phyloP scores from a whole-genome alignment of 257 asterid species.

The Mentha longifolia region DNA sequence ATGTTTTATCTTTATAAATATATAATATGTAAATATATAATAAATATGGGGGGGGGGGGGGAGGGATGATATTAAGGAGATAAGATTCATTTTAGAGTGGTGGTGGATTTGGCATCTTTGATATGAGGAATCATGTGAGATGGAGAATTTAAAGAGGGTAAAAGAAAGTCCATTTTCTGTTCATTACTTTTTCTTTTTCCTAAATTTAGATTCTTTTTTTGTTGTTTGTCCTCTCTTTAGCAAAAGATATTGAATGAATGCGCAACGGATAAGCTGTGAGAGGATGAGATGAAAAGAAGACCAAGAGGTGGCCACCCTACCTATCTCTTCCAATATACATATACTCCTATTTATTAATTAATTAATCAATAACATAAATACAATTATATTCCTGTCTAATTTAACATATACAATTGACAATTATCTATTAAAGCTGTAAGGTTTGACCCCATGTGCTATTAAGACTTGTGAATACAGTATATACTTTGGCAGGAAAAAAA shows the following conservation, averaged over 20 bases:
- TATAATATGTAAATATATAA: too few relatives aligned
- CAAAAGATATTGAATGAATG: constrained; percentile 34
- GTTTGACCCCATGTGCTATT: too few relatives aligned
- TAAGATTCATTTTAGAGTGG: constrained; percentile 17
- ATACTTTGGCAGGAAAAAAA: neutral
- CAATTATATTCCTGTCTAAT: too few relatives aligned
- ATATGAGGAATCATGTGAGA: constrained; percentile 44
- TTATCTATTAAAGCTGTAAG: too few relatives aligned
- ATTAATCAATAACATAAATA: too few relatives aligned
- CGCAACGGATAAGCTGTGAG: constrained; percentile 65
- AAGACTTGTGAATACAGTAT: neutral
- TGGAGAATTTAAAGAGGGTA: constrained; percentile 37
- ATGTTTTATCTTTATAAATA: too few relatives aligned
- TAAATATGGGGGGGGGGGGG: too few relatives aligned
- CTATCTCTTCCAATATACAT: constrained; percentile 35
- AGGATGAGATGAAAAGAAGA: constrained; percentile 64
- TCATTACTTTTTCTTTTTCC: constrained; percentile 38
- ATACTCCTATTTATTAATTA: neutral
- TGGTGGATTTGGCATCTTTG: constrained; percentile 27
- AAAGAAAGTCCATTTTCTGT: constrained; percentile 34
- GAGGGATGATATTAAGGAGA: neutral
- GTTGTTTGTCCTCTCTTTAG: constrained; percentile 36
- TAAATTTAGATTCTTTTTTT: constrained; percentile 45
- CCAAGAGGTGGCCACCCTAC: constrained; percentile 44
- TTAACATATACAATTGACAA: too few relatives aligned